Conservation (phyloP, 768 basidiomycete species). For the Cystobasidium ongulense region DNA sequence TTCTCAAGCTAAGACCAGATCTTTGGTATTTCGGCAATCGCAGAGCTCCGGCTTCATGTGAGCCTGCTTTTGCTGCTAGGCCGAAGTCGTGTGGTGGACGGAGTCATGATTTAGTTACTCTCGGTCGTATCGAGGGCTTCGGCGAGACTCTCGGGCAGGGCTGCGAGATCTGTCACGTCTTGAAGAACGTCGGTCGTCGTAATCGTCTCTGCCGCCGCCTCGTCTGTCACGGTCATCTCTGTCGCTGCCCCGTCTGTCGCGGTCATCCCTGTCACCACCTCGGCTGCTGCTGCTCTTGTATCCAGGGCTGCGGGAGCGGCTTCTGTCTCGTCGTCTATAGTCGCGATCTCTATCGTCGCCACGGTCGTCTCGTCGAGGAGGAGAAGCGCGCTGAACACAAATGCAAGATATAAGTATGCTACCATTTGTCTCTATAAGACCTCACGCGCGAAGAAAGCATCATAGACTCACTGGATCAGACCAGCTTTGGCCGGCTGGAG, state of each 20-base stretch:
- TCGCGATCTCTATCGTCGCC: constrained; percentile 5
- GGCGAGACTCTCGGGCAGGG: neutral
- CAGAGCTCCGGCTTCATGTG: no score
- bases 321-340: constrained; percentile 20
- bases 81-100: no score
- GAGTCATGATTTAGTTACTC: no score
- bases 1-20: no score
- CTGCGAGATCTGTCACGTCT: constrained; percentile 6
- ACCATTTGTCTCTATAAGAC: neutral
- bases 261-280: constrained; percentile 9
- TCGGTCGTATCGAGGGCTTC: constrained; percentile 26
- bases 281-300: constrained; percentile 9
- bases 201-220: neutral
- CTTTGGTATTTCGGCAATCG: no score
- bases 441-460: neutral
- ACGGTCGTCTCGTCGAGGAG: constrained; percentile 26
- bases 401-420: neutral
- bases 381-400: constrained; percentile 25
- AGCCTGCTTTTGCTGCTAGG: no score
- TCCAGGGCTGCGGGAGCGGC: constrained; percentile 12
- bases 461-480: constrained; percentile 21
- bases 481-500: constrained; percentile 26
- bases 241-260: constrained; percentile 4
- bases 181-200: constrained; percentile 6
- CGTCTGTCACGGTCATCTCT: constrained; percentile 1